Evolutionary conservation across 1,284 basidiomycete genomes (phyloP).

Genomic region (Ustilago lituana): DNA sequence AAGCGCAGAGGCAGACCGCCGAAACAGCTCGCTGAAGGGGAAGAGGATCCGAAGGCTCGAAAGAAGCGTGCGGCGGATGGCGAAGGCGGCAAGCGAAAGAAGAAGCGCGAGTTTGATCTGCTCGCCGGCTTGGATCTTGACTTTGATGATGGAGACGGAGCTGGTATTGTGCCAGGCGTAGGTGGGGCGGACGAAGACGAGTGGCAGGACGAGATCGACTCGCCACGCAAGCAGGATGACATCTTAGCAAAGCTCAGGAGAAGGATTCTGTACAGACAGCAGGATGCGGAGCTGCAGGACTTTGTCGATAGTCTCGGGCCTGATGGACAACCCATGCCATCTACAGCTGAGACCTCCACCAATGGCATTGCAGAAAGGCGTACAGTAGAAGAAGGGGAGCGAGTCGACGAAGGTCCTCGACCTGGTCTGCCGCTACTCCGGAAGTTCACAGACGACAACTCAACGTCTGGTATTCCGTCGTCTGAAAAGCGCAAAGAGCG

Average conservation of each 20-base stretch:
- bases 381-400: neutral
- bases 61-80: neutral
- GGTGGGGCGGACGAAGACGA: conserved; percentile 26
- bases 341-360: conserved; percentile 1
- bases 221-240: conserved; percentile 31
- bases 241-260: conserved; percentile 40
- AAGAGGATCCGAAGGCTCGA: conserved; percentile 2
- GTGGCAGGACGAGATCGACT: conserved; percentile 22
- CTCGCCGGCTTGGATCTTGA: conserved; percentile 38
- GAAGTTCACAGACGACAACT: neutral
- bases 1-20: conserved; percentile 39
- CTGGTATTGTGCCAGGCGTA: conserved; percentile 19
- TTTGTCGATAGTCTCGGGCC: conserved; percentile 34
- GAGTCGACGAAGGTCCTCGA: conserved; percentile 22
- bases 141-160: conserved; percentile 24
- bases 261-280: conserved; percentile 39
- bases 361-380: neutral
- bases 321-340: conserved; percentile 11
- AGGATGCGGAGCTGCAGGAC: conserved; percentile 38
- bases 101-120: conserved; percentile 40
- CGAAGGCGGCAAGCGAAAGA: conserved; percentile 16
- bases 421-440: conserved; percentile 13
- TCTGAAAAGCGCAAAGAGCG: conserved; percentile 46
- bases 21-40: conserved; percentile 13
- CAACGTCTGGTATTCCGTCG: conserved; percentile 8